These are phyloP conservation scores for Trichoderma gracile DNA, from an alignment of 2,329 filamentous ascomycete species.

Conservation along the genomic window DNA sequence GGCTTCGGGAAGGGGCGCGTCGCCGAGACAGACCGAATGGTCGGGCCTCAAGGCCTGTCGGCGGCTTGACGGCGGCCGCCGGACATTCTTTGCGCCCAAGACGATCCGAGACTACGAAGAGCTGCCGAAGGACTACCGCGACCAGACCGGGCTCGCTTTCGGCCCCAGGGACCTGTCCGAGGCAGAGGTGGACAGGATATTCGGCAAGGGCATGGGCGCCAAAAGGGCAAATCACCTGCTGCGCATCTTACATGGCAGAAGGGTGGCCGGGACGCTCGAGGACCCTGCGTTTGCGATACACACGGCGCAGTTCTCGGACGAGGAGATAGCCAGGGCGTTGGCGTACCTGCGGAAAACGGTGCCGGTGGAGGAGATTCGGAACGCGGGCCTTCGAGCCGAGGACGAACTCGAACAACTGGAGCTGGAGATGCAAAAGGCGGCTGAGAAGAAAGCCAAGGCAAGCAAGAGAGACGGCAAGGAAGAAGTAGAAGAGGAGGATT, in stretches of 20 bases:
- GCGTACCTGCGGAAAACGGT: conserved; percentile 56
- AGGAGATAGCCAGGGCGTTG: conserved; percentile 51
- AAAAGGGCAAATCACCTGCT: conserved; percentile 55
- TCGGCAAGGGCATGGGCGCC: conserved; percentile 50
- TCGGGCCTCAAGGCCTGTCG: conserved; percentile 9
- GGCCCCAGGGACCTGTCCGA: conserved; percentile 50
- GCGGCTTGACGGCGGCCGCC: conserved; percentile 31
- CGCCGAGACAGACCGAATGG: conserved; percentile 11
- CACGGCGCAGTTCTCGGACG: conserved; percentile 46
- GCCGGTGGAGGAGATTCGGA: conserved; percentile 61
- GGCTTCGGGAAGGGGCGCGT: neutral
- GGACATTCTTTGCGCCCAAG: conserved; percentile 40
- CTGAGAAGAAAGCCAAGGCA: conserved; percentile 30
- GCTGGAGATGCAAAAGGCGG: conserved; percentile 35
- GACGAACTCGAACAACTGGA: conserved; percentile 61
- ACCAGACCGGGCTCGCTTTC: conserved; percentile 57
- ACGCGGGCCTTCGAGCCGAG: conserved; percentile 62
- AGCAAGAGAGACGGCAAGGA: conserved; percentile 28
- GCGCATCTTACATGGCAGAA: conserved; percentile 60
- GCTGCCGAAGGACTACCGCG: conserved; percentile 58
- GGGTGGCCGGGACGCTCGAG: conserved; percentile 63
- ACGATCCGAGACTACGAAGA: conserved; percentile 57
- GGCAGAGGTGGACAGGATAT: conserved; percentile 50
- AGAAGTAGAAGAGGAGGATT: conserved; percentile 34
- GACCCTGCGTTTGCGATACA: conserved; percentile 55